Conservation (phyloP, 108 stramenopile genomes). For the Nitzschia sp. region DNA sequence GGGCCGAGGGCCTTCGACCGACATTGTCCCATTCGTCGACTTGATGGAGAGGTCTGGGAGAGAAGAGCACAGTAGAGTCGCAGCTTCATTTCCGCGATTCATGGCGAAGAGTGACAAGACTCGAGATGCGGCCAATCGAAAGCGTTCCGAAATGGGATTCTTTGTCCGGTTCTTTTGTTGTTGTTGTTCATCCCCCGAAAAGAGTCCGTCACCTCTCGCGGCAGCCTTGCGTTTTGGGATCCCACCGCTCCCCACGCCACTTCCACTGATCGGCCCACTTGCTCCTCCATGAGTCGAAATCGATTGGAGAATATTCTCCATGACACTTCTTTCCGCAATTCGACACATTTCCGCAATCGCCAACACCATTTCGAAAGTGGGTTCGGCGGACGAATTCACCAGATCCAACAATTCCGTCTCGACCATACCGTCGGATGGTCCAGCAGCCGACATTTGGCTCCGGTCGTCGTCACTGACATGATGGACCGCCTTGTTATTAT, state of each 20-base stretch:
- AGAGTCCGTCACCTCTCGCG: not conserved
- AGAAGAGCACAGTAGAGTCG: conserved; percentile 30
- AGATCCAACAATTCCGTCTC: conserved; percentile 8
- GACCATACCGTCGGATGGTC: not conserved
- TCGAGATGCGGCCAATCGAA: conserved; percentile 72
- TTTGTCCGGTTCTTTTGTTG: conserved; percentile 30
- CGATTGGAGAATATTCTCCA: conserved; percentile 72
- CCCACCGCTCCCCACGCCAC: not conserved
- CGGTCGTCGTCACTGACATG: conserved; percentile 2
- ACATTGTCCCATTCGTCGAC: conserved; percentile 30
- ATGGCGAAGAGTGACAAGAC: conserved; percentile 62
- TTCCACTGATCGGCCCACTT: not conserved
- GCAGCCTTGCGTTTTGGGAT: conserved; percentile 22
- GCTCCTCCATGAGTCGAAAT: conserved; percentile 62
- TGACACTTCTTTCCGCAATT: conserved; percentile 63
- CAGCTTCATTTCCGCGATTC: conserved; percentile 62
- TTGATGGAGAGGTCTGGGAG: conserved; percentile 23
- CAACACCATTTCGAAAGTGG: conserved; percentile 36
- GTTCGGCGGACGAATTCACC: not conserved
- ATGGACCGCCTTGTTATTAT: not conserved
- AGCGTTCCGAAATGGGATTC: conserved; percentile 52
- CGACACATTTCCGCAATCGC: conserved; percentile 82
- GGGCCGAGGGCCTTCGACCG: conserved; percentile 48
- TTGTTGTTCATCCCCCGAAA: conserved; percentile 30
- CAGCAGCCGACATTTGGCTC: not conserved